Conservation (phyloP, 176 grass and related monocot species). For the Oryza glaberrima region DNA sequence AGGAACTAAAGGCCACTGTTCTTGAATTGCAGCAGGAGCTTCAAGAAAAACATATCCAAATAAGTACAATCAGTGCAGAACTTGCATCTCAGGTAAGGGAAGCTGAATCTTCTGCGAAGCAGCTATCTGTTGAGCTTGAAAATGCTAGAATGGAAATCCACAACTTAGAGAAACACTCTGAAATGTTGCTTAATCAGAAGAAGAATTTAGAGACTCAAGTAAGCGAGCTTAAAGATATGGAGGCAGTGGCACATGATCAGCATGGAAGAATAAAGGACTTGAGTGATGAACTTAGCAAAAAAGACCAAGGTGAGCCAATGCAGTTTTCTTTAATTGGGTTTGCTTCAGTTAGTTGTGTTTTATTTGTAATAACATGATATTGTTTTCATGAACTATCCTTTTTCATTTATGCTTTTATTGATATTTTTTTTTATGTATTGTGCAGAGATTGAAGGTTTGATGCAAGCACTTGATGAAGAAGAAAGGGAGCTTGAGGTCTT, state of each 20-base stretch:
- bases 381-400: slow-evolving; percentile 13
- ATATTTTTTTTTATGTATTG: slow-evolving; percentile 32
- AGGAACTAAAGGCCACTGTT: slow-evolving; percentile 76
- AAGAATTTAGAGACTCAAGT: slow-evolving; percentile 57
- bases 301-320: slow-evolving; percentile 79
- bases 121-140: slow-evolving; percentile 58
- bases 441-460: slow-evolving; percentile 91
- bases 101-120: slow-evolving; percentile 56
- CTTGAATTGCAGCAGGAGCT: slow-evolving; percentile 84
- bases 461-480: slow-evolving; percentile 99
- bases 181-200: slow-evolving; percentile 71
- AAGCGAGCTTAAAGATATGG: slow-evolving; percentile 63
- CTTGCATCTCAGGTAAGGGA: slow-evolving; percentile 85
- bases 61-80: slow-evolving; percentile 75
- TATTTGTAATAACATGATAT: slow-evolving; percentile 23
- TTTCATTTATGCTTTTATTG: slow-evolving; percentile 35
- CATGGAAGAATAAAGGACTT: slow-evolving; percentile 66
- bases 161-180: slow-evolving; percentile 75
- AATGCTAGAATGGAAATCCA: slow-evolving; percentile 53
- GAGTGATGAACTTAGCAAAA: slow-evolving; percentile 75
- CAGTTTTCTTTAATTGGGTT: slow-evolving; percentile 32
- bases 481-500: slow-evolving; percentile 82
- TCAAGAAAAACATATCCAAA: slow-evolving; percentile 78
- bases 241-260: slow-evolving; percentile 58
- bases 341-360: slow-evolving; percentile 27